Evolutionary conservation across 306 rosid species (phyloP), one percentile per base, ranked within the genome.

Genomic region (Styphnolobium japonicum): DNA sequence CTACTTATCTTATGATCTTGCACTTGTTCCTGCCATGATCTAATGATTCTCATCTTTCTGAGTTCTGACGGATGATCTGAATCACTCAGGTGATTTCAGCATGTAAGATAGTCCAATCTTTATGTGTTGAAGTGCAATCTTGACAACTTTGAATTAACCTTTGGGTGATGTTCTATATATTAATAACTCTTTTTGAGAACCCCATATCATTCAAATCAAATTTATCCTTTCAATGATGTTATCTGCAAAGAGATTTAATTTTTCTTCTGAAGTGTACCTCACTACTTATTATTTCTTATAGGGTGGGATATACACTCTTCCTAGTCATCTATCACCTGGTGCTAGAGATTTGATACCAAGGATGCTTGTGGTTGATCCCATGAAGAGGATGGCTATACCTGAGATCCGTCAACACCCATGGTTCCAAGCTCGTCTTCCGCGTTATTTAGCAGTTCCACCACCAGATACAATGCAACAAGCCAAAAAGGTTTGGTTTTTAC

Each of bases 271-370:
- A 64, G 33, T 51, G 43, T 43, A 60, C 31, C 67, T 66, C 37
- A 16, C 34, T 19, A 40, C 40, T 23, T 67, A 22, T 49, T 39
- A 16, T 77, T 71, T 65, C 51, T 53, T 81, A 21, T 87, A 95
- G 98, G 95, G 95, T 55, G 98, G 98, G 74, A 90, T 95, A 71
- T 95, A 95, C 79, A 92, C 92, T 61, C 90, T 92, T 84, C 98
- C 98, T 0, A 88, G 98, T 83, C 97, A 92, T 88, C 83, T 95
- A 75, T 95, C 98, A 23, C 84, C 89, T 73, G 91, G 92, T 73
- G 98, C 98, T 71, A 90, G 96, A 78, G 92, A 92, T 75, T 87
- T 95, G 89, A 92, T 95, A 42, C 94, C 98, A 33, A 87, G 93
- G 81, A 85, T 95, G 91, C 98, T 95, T 57, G 90, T 88, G 46